A percentile compares a stretch with the other conserved stretches of the same genome.
Evolutionary conservation across 495 filamentous ascomycete genomes (phyloP).

Genomic region (Daldinia bambusicola): DNA sequence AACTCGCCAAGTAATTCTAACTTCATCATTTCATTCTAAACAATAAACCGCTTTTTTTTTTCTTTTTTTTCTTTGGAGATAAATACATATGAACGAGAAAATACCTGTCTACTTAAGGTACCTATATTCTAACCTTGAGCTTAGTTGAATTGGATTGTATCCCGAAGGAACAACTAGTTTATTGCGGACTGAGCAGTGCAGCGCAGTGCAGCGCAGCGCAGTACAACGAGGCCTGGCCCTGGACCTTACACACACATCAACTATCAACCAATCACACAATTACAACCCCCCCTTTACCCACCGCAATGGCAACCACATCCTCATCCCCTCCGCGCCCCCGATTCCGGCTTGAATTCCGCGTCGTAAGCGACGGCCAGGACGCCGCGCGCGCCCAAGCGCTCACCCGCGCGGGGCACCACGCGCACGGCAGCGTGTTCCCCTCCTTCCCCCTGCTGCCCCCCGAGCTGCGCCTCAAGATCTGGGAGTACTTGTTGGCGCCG

Average conservation of each 20-base stretch:
- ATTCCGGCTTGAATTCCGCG: conserved; percentile 55
- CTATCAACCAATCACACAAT: background rate
- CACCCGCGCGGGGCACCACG: conserved; percentile 28
- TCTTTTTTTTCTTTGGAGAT: no score
- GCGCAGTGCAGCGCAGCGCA: no score
- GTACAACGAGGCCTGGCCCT: no score
- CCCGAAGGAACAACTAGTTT: no score
- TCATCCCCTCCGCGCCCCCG: conserved; percentile 7
- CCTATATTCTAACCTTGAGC: no score
- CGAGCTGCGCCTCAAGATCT: conserved; percentile 61
- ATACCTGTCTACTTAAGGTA: no score
- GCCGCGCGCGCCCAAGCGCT: conserved; percentile 25
- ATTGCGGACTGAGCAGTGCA: no score
- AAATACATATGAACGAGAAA: no score
- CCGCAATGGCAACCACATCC: conserved; percentile 7
- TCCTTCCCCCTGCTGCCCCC: conserved; percentile 54
- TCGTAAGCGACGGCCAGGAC: conserved; percentile 51
- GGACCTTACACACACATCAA: no score
- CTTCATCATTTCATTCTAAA: background rate
- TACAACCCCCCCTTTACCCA: background rate
- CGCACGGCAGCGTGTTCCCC: conserved; percentile 44
- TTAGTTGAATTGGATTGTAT: no score
- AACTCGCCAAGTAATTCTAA: background rate
- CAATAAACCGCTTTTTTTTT: no score
- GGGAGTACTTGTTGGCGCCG: conserved; percentile 53